Evolutionary conservation across 768 basidiomycete species (phyloP).

Genomic region (Tricholoma matsutake): DNA sequence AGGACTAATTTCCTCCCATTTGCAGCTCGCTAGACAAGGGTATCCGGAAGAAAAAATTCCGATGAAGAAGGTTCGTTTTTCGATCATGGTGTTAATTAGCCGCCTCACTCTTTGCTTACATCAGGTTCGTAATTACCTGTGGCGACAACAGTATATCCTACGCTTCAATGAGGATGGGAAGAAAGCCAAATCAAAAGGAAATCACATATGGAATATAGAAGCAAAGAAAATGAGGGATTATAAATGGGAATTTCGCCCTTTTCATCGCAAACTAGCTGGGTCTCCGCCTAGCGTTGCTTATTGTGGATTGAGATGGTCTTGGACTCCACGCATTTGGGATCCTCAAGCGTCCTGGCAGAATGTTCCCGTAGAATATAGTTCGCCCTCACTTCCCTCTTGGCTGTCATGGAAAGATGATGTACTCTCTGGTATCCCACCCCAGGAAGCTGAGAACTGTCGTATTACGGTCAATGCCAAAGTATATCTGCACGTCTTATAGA

Average conservation of each 20-base stretch:
- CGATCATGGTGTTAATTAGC: conserved; percentile 8
- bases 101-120: conserved; percentile 7
- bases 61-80: conserved; percentile 80
- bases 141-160: conserved; percentile 91
- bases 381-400: conserved; percentile 83
- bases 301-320: conserved; percentile 77
- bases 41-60: conserved; percentile 94
- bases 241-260: conserved; percentile 85
- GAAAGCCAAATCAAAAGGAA: conserved; percentile 98
- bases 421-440: conserved; percentile 75
- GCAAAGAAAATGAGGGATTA: conserved; percentile 79
- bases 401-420: conserved; percentile 83
- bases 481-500: conserved; percentile 19
- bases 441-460: conserved; percentile 71
- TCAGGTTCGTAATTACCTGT: conserved; percentile 91
- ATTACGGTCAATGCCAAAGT: conserved; percentile 79
- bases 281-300: conserved; percentile 80
- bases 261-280: conserved; percentile 85
- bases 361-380: conserved; percentile 74
- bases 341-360: conserved; percentile 86
- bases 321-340: conserved; percentile 96
- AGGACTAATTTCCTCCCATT: neutral
- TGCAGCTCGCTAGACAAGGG: conserved; percentile 76
- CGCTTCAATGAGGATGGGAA: conserved; percentile 99
- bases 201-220: conserved; percentile 99